Percentiles rank a stretch among this genome's conserved stretches.
Conservation (phyloP, 768 basidiomycete species). For the Lentinula aciculospora region DNA sequence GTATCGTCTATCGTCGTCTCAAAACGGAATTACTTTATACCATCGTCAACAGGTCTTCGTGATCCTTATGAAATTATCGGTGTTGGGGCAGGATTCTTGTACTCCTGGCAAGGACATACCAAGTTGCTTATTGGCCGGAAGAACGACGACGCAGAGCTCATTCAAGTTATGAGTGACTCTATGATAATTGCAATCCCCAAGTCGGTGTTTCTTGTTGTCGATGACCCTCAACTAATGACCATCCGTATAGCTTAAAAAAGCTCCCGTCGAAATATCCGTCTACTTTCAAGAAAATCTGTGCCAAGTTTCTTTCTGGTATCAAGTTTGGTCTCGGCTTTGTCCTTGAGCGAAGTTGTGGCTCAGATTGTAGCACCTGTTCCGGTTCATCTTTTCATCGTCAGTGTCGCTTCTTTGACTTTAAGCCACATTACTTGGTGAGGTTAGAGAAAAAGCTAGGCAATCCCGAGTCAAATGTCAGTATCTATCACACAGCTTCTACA, state of each 20-base stretch:
- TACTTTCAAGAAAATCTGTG: conserved; percentile 66
- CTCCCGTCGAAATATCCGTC: conserved; percentile 8
- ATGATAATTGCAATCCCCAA: conserved; percentile 84
- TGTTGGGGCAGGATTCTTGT: conserved; percentile 79
- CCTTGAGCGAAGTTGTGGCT: conserved; percentile 77
- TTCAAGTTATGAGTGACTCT: conserved; percentile 76
- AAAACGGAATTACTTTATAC: not conserved
- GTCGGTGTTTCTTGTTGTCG: conserved; percentile 36
- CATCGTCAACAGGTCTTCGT: conserved; percentile 52
- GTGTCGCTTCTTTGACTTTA: conserved; percentile 78
- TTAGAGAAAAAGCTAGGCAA: conserved; percentile 41
- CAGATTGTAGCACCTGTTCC: conserved; percentile 58
- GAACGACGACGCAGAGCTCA: conserved; percentile 69
- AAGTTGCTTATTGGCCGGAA: conserved; percentile 61
- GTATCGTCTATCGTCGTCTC: conserved; percentile 27
- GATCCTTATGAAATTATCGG: conserved; percentile 71
- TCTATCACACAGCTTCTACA: not conserved
- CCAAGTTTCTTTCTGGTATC: conserved; percentile 79
- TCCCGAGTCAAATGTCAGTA: conserved; percentile 43
- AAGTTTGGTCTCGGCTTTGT: conserved; percentile 81
- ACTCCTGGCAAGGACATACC: conserved; percentile 78
- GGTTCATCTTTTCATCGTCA: conserved; percentile 64
- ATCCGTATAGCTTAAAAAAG: conserved; percentile 15
- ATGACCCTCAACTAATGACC: conserved; percentile 10
- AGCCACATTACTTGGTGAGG: conserved; percentile 72